Conservation (phyloP, 768 basidiomycete genomes). For the Tremella fuciformis region DNA sequence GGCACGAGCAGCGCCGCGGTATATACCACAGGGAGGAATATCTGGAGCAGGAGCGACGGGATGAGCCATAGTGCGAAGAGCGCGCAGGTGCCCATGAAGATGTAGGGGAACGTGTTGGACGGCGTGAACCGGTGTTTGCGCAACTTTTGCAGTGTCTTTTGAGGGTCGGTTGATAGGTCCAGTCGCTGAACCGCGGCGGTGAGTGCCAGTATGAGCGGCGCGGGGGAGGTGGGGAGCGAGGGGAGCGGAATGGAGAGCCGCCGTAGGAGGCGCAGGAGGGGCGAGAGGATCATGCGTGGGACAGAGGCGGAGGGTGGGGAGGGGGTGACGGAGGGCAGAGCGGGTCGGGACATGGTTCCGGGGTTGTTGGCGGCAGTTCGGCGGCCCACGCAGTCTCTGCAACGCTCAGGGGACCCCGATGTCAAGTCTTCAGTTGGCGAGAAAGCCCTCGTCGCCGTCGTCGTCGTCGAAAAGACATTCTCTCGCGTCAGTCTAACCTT, state of each 20-base stretch:
- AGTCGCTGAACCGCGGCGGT: conserved; percentile 41
- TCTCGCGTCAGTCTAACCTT: too few relatives aligned
- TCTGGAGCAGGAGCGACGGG: conserved; percentile 56
- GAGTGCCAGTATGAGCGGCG: conserved; percentile 35
- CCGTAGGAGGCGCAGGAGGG: conserved; percentile 31
- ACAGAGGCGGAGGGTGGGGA: conserved; percentile 16
- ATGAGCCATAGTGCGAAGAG: conserved; percentile 86
- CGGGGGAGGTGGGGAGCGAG: conserved; percentile 29
- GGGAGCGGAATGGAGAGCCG: conserved; percentile 32
- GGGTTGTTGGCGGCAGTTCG: too few relatives aligned
- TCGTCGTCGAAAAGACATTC: too few relatives aligned
- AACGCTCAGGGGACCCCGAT: too few relatives aligned
- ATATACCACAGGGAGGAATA: conserved; percentile 73
- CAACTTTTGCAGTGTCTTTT: conserved; percentile 35
- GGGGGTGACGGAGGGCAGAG: too few relatives aligned
- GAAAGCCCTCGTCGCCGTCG: too few relatives aligned
- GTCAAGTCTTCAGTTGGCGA: too few relatives aligned
- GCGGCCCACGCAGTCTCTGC: too few relatives aligned
- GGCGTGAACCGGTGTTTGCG: conserved; percentile 39
- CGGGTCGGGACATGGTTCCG: too few relatives aligned
- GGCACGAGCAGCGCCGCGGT: conserved; percentile 69
- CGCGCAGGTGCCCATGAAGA: conserved; percentile 75
- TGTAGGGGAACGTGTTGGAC: conserved; percentile 62
- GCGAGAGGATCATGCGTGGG: conserved; percentile 31
- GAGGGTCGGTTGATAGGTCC: conserved; percentile 41